Evolutionary conservation across 139 green algal species (phyloP), one percentile per base, ranked within the genome.

Genomic region (Asterochloris sp.): DNA sequence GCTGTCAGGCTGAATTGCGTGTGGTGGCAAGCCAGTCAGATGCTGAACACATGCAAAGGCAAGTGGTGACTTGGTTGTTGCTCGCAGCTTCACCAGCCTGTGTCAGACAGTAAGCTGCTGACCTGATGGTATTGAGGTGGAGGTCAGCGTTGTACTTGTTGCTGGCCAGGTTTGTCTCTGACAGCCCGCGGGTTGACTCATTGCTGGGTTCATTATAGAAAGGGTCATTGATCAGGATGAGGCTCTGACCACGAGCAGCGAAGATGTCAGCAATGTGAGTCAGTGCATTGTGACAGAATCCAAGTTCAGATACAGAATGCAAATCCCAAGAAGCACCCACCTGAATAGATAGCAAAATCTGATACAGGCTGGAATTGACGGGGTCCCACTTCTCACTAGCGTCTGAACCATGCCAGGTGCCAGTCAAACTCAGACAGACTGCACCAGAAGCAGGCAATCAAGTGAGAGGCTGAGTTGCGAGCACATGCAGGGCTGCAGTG

Each of bases 361-460:
- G 94, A 68, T 91, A 95, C 24, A 96, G 81, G 78, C 84, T 93
- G 80, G 85, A 91, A 62, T 71, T 78, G 19, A 71, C 62, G 8
- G 94, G 88, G 78, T 93, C 89, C 94, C 94, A 97, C 86, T 94
- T 94, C 83, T 94, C 89, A 28, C 76, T 89, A 26, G 88, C 90
- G 78, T 90, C 78, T 23, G 79, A 80, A 23, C 89, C 91, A 64
- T 95, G 88, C 92, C 92, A 98, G 0, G 93, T 98, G 83, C 92
- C 92, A 64, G 95, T 88, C 74, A 98, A 89, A 1, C 86, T 93
- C 27, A 98, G 88, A 89, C 94, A 98, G 54, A 98, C 90, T 84
- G 73, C 62, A 61, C 17, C 16, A 26, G 29, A 62, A 16, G 23
- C 62, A 63, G 2, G 21, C 14, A 16, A 76, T 28, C n/a, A 26